Evolutionary conservation across 805 yeast species (phyloP), one percentile per base, ranked within the genome.

Genomic region (Kluyveromyces siamensis): DNA sequence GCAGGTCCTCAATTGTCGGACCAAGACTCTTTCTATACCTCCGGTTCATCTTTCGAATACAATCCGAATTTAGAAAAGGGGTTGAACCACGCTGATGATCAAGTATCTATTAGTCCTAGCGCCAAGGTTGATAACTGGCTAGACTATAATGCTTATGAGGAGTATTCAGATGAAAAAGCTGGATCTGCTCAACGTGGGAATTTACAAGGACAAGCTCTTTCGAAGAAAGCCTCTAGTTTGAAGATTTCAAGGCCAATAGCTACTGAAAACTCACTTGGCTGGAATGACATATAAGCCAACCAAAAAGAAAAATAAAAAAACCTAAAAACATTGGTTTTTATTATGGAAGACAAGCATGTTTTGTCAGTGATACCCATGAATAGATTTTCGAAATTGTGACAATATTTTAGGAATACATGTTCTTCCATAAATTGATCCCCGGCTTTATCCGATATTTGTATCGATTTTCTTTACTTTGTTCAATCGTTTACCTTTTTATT

Each of bases 231-330:
- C 7, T 48, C 50, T 48, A 62, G 71, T 40, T 77, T 73, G 44
- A 71, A 65, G 39, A 84, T 84, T 38, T 81, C 87, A 8, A 77
- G 75, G 48, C 91, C 91, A 10, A 83, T 83, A 37, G 81, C 83
- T 48, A 75, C 84, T 3, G 79, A 79, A 52, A 84, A 81, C 61
- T 83, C 91, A 2, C 69, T 84, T 50, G 90, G 90, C 35, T 84
- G 90, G 90, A 66, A 56, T 47, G 65, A 58, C 44, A 47, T 61
- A 44, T 71, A 57, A 61, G 35, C 35, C 11, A 30, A 8, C 35
- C 14, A 13, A 30, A 30, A 30, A 30, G 7, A 10, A 5, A 30
- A 30, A 2, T 5, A 30, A 30, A 30, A 13, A 11, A 30, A 7
- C 14, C 11, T 30, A 30, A 10, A 30, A 30, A 30, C 35, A 30